Evolutionary conservation across 164 flowering plant species (phyloP), one percentile per base, ranked within the genome.

Genomic region (Tinospora cordifolia): DNA sequence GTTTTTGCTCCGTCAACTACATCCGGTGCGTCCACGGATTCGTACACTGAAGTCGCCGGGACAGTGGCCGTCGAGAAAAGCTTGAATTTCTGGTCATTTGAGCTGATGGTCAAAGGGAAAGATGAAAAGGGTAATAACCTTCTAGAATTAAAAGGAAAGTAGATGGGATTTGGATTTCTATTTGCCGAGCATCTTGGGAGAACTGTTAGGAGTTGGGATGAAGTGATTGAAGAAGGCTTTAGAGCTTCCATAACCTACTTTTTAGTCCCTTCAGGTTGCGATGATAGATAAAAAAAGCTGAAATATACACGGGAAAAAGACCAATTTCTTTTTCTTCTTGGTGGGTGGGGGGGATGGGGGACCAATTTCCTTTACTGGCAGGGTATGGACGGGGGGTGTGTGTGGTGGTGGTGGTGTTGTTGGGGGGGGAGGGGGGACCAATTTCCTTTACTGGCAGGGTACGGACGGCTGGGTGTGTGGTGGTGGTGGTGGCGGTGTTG

Each of bases 161-260:
- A 71, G 24, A 62, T 66, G 74, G 82, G 77, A 64, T 72, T 80
- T 21, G 69, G 46, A 62, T n/a, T 41, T 24, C 57, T 69, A 57
- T 34, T 66, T 60, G 38, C 51, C 41, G 54, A 67, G 27, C 44
- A 69, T 72, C 49, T 65, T 57, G 62, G 66, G 73, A 69, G 65
- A 70, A 60, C 58, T 30, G 22, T 47, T 58, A 79, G 65, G 64
- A 65, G 74, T 68, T 57, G 62, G 44, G 65, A 17, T 44, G 81
- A 65, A 21, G 78, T 68, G 46, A 75, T 51, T 65, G 72, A 66
- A 40, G 75, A 65, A 70, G 75, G 72, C 78, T 62, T 59, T 24
- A 82, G 76, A 76, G 79, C 79, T 76, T 74, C 82, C 89, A 86
- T 87, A 77, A 70, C 72, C n/a, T n/a, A n/a, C n/a, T n/a, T n/a